phyloP scores from a whole-genome alignment of 2,329 filamentous ascomycete species.

The Fusarium temperatum region DNA sequence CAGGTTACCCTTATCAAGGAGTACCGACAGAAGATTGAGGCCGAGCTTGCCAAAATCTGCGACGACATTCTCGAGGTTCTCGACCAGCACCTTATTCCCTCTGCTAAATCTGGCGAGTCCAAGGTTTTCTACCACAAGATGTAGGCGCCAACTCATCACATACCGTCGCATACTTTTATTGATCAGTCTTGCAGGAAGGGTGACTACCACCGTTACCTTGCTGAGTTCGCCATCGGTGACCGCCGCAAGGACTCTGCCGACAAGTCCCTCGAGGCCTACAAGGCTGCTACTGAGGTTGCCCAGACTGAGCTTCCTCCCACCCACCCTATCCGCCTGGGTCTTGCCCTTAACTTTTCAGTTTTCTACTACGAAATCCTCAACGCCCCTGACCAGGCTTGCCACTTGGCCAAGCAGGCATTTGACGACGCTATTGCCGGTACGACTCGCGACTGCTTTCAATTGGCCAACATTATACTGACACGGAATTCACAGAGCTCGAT shows the following conservation, averaged over 20 bases:
- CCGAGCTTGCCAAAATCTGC: slow-evolving; percentile 96
- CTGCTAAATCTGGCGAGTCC: slow-evolving; percentile 95
- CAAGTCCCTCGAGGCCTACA: slow-evolving; percentile 94
- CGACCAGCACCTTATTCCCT: slow-evolving; percentile 92
- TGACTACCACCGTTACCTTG: slow-evolving; percentile 95
- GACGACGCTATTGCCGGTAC: slow-evolving; percentile 91
- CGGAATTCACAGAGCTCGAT: slow-evolving; percentile 76
- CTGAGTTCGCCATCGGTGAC: slow-evolving; percentile 91
- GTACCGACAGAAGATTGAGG: slow-evolving; percentile 98
- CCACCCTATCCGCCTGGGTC: slow-evolving; percentile 96
- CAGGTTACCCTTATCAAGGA: slow-evolving; percentile 94
- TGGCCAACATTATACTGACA: neutral
- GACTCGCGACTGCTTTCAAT: neutral
- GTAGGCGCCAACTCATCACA: slow-evolving; percentile 77
- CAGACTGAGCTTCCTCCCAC: slow-evolving; percentile 97
- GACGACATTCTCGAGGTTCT: slow-evolving; percentile 96
- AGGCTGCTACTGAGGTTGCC: slow-evolving; percentile 98
- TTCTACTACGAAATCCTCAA: slow-evolving; percentile 99
- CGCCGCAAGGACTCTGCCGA: slow-evolving; percentile 90
- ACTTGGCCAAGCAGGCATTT: slow-evolving; percentile 98
- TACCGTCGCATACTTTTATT: slow-evolving; percentile 71
- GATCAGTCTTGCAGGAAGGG: slow-evolving; percentile 76
- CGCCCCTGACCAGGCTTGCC: slow-evolving; percentile 96
- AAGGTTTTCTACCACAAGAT: slow-evolving; percentile 99
- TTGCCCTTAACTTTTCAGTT: slow-evolving; percentile 98